Evolutionary conservation across 345 rosid species (phyloP), one percentile per base, ranked within the genome.

Genomic region (Combretum micranthum): DNA sequence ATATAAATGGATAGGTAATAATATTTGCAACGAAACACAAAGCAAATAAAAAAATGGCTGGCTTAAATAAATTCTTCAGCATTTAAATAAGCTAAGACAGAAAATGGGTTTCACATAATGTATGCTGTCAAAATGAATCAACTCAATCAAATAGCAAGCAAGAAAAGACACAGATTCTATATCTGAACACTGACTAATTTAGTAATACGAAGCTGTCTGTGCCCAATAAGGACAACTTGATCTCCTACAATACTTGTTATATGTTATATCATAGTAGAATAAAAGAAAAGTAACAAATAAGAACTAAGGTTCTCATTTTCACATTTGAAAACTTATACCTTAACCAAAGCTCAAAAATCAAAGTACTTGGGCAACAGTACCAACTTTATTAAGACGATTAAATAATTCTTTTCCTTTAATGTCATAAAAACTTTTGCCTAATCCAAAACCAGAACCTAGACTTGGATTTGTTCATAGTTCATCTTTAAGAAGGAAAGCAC

Each of bases 401-500:
- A n/a, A n/a, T n/a, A 89, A 70, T 19, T 85, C 90, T 77, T 87
- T 85, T 60, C 99, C 99, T 77, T 82, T 87, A 26, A 93, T 73
- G 12, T 83, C 92, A 50, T 61, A 62, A 20, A 78, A 66, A 59
- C 66, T 80, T 82, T 89, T 93, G 47, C 87, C 97, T 26, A 79
- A 42, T 51, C 87, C 96, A 51, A 86, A 62, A 57, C 75, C n/a
- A 49, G 90, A 68, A 69, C 78, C 79, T 53, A 68, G 49, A 57
- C 70, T 76, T 62, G 95, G 69, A 77, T 90, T 96, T 64, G 79
- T 61, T 51, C 76, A 86, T 9, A 83, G 74, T 58, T 84, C 95
- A 75, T 93, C 97, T 80, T 93, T 90, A 45, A 93, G 67, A 76
- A 93, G 97, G 78, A 93, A 90, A 21, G 99, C 95, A 52, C 99